These are phyloP conservation scores for Colletotrichum graminicola DNA, from an alignment of 2,329 filamentous ascomycete species.

Conservation along the genomic window DNA sequence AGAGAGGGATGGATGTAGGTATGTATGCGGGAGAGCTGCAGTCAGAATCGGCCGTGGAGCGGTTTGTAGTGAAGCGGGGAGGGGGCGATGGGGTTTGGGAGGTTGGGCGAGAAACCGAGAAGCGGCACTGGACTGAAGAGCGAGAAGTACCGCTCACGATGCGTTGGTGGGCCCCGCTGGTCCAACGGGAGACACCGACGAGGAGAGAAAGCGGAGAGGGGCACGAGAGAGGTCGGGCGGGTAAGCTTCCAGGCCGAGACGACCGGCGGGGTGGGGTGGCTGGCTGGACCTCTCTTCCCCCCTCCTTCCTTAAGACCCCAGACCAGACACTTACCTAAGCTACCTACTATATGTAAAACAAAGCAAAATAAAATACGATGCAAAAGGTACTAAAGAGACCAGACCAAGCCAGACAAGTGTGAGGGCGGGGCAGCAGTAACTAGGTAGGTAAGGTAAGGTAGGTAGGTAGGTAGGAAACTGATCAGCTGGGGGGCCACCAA, in stretches of 20 bases:
- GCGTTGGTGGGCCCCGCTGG: conserved; percentile 14
- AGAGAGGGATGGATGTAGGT: conserved; percentile 4
- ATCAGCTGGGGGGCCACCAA: neutral
- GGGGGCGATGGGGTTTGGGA: conserved; percentile 9
- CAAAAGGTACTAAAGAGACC: neutral
- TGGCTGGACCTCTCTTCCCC: conserved; percentile 15
- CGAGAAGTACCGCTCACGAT: conserved; percentile 6
- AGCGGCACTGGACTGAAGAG: neutral
- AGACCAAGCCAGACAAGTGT: neutral
- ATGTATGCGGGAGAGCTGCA: conserved; percentile 20
- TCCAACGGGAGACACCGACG: conserved; percentile 35
- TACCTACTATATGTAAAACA: neutral
- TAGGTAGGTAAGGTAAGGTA: too few relatives aligned
- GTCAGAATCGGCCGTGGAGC: conserved; percentile 33
- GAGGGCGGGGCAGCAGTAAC: too few relatives aligned
- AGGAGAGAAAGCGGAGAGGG: conserved; percentile 38
- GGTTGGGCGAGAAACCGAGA: conserved; percentile 34
- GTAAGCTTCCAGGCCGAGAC: conserved; percentile 26
- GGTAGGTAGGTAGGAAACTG: neutral
- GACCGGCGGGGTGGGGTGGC: conserved; percentile 28
- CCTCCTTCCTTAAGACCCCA: neutral
- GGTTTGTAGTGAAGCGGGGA: conserved; percentile 39
- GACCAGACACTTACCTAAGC: neutral
- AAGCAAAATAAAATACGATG: neutral
- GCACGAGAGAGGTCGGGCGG: conserved; percentile 14